Conservation (phyloP, 129 eudicot genomes). For the Saussurea involucrata region DNA sequence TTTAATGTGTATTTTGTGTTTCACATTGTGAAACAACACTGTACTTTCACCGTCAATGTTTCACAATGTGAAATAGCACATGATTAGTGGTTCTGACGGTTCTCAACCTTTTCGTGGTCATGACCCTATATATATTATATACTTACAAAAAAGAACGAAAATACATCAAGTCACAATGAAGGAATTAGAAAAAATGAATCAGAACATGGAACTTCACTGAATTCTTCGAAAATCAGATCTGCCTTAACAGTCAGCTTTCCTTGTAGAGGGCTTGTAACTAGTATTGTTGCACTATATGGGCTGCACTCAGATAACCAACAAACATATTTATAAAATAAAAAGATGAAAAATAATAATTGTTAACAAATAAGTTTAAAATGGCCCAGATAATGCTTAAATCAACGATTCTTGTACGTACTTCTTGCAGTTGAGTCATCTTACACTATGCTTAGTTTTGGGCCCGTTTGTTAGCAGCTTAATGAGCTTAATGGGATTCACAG, state of each 20-base stretch:
- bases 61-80: background rate
- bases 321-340: background rate
- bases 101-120: background rate
- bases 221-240: conserved; percentile 78
- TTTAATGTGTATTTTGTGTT: background rate
- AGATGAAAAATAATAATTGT: background rate
- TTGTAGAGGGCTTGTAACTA: conserved; percentile 55
- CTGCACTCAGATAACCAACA: conserved; percentile 42
- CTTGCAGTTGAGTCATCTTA: background rate
- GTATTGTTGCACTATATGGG: conserved; percentile 71
- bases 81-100: background rate
- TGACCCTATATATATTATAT: background rate
- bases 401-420: background rate
- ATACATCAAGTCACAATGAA: background rate
- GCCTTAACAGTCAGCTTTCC: conserved; percentile 87
- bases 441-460: background rate
- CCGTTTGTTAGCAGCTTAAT: too few species aligned
- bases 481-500: too few species aligned
- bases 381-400: conserved; percentile 1
- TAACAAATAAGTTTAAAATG: background rate
- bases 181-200: background rate
- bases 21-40: background rate
- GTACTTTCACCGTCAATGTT: background rate
- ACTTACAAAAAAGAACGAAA: background rate
- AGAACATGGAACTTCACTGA: conserved; percentile 43